Evolutionary conservation across 805 yeast genomes (phyloP).

Genomic region (Clavispora vitiphila): DNA sequence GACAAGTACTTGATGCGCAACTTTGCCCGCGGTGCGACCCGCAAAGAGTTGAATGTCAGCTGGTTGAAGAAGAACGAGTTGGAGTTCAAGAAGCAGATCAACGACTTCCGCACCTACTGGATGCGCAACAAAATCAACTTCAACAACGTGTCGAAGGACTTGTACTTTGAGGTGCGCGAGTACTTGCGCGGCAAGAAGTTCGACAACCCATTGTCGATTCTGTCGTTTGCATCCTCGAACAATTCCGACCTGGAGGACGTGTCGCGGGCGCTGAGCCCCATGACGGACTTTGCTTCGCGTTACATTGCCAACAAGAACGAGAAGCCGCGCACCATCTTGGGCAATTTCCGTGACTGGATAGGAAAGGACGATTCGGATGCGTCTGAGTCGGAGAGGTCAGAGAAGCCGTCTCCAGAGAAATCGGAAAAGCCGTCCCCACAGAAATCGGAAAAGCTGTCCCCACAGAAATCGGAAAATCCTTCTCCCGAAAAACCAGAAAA

Average conservation of each 20-base stretch:
- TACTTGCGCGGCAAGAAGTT: slow-evolving; percentile 48
- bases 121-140: slow-evolving; percentile 63
- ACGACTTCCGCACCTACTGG: slow-evolving; percentile 83
- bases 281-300: slow-evolving; percentile 61
- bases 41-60: slow-evolving; percentile 92
- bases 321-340: slow-evolving; percentile 28
- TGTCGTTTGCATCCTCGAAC: slow-evolving; percentile 13
- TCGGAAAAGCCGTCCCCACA: neutral
- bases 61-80: slow-evolving; percentile 97
- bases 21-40: slow-evolving; percentile 94
- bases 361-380: slow-evolving; percentile 23
- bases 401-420: neutral
- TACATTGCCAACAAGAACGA: slow-evolving; percentile 53
- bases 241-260: slow-evolving; percentile 27
- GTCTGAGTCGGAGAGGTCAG: slow-evolving; percentile 1
- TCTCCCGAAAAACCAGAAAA: too few relatives aligned
- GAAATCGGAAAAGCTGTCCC: too few relatives aligned
- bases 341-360: slow-evolving; percentile 42
- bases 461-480: too few relatives aligned
- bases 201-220: slow-evolving; percentile 17
- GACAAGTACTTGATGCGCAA: slow-evolving; percentile 96
- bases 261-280: slow-evolving; percentile 44
- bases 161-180: slow-evolving; percentile 81
- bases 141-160: slow-evolving; percentile 71
- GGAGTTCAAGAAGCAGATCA: slow-evolving; percentile 86